Percentiles rank a stretch among this genome's conserved stretches.
Conservation (phyloP, 2,329 filamentous ascomycete species). For the Neospermospora avenae region DNA sequence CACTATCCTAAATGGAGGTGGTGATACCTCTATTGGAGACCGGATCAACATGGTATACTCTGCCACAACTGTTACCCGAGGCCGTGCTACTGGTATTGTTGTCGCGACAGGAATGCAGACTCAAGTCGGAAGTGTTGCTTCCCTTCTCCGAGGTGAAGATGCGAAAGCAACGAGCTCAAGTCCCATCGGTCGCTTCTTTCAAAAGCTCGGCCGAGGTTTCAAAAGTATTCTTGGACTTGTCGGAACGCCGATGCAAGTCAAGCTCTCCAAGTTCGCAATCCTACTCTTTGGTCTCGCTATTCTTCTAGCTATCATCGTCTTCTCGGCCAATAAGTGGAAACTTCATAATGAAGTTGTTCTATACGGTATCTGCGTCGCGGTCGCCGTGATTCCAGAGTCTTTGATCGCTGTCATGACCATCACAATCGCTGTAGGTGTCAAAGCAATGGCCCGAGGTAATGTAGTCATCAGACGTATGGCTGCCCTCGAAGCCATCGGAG, state of each 20-base stretch:
- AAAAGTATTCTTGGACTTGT: slow-evolving; percentile 60
- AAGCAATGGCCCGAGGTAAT: slow-evolving; percentile 60
- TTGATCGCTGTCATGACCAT: slow-evolving; percentile 69
- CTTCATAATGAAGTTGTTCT: slow-evolving; percentile 56
- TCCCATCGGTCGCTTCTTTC: slow-evolving; percentile 45
- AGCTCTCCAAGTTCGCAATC: slow-evolving; percentile 80
- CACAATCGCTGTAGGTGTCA: slow-evolving; percentile 65
- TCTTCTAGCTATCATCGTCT: slow-evolving; percentile 58
- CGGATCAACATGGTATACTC: slow-evolving; percentile 69
- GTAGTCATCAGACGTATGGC: slow-evolving; percentile 65
- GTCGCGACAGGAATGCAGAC: slow-evolving; percentile 70
- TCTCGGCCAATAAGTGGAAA: slow-evolving; percentile 53
- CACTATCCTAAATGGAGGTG: slow-evolving; percentile 44
- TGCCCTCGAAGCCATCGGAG: slow-evolving; percentile 64
- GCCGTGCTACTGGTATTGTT: slow-evolving; percentile 66
- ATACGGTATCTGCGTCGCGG: slow-evolving; percentile 58
- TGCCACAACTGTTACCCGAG: slow-evolving; percentile 68
- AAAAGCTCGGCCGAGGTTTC: slow-evolving; percentile 42
- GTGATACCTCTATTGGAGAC: slow-evolving; percentile 61
- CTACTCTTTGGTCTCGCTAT: slow-evolving; percentile 72
- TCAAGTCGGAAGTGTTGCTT: slow-evolving; percentile 74
- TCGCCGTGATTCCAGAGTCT: slow-evolving; percentile 65
- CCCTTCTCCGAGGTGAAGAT: slow-evolving; percentile 58
- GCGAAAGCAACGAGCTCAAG: slow-evolving; percentile 48
- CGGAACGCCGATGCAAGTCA: slow-evolving; percentile 81